Evolutionary conservation across 345 rosid species (phyloP).

Genomic region (Acer saccharum): DNA sequence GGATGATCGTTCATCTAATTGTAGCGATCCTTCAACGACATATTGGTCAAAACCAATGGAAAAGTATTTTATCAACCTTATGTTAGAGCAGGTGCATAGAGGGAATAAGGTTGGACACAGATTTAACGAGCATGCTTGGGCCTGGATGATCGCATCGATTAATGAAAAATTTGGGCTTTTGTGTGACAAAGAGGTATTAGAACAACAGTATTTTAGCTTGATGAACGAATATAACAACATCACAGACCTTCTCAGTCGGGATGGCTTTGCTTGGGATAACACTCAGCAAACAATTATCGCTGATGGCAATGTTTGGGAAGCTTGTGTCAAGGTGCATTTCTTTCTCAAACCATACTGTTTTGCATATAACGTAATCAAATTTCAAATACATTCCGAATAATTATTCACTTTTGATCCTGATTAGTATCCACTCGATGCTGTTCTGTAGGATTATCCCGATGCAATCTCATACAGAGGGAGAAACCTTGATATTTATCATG

Average conservation of each 20-base stretch:
- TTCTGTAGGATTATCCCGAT: slow-evolving; percentile 67
- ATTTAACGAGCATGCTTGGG: slow-evolving; percentile 67
- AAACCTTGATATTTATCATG: slow-evolving; percentile 22
- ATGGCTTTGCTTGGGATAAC: slow-evolving; percentile 65
- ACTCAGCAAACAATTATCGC: slow-evolving; percentile 51
- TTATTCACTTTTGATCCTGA: background rate
- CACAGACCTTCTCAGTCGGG: slow-evolving; percentile 44
- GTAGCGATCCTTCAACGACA: slow-evolving; percentile 20
- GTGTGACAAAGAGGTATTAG: slow-evolving; percentile 47
- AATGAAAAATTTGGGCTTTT: slow-evolving; percentile 51
- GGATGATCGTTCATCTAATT: slow-evolving; percentile 26
- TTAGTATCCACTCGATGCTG: background rate
- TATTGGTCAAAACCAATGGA: slow-evolving; percentile 57
- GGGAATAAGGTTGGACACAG: slow-evolving; percentile 50
- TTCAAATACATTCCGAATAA: no score
- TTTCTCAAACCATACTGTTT: slow-evolving; percentile 3
- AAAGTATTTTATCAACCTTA: slow-evolving; percentile 51
- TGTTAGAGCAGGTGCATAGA: slow-evolving; percentile 52
- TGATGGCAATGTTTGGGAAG: slow-evolving; percentile 60
- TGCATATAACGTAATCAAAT: background rate
- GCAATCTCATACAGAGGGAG: slow-evolving; percentile 49
- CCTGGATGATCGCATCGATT: slow-evolving; percentile 48
- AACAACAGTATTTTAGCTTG: slow-evolving; percentile 54
- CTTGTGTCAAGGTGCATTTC: slow-evolving; percentile 53
- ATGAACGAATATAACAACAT: slow-evolving; percentile 63